A percentile compares a stretch with the other conserved stretches of the same genome.
These are phyloP conservation scores for Hordeum marinum DNA, from an alignment of 176 grass and related monocot genomes.

Conservation along the genomic window DNA sequence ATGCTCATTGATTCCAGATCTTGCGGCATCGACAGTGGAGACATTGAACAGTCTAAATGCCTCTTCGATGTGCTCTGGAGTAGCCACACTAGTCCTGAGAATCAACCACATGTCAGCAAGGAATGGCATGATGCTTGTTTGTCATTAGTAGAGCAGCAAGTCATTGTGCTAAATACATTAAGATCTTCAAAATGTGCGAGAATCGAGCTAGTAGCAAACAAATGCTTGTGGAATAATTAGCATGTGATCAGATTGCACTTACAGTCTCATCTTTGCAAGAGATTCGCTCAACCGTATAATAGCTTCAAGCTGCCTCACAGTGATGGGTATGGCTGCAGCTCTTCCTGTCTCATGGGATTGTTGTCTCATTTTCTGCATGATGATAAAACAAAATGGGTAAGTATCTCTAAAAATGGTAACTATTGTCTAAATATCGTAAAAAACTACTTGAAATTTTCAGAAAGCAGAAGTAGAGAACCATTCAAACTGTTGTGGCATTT, in stretches of 20 bases:
- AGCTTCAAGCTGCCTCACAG: conserved; percentile 96
- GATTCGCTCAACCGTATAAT: conserved; percentile 96
- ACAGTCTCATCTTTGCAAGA: conserved; percentile 97
- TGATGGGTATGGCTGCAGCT: conserved; percentile 84
- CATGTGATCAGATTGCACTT: conserved; percentile 29
- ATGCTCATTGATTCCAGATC: conserved; percentile 97
- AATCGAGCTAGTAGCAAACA: not conserved
- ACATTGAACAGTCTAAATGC: conserved; percentile 91
- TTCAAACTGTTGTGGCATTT: not conserved
- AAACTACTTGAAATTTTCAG: not conserved
- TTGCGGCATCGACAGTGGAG: conserved; percentile 83
- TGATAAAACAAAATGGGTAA: not conserved
- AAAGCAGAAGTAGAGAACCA: not conserved
- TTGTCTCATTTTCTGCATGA: conserved; percentile 92
- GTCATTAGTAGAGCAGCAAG: not conserved
- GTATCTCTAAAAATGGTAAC: not conserved
- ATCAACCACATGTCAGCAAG: not conserved
- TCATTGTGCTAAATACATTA: not conserved
- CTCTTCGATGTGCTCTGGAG: conserved; percentile 93
- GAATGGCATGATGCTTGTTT: not conserved
- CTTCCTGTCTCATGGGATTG: conserved; percentile 91
- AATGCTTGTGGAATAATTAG: not conserved
- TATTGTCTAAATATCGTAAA: not conserved
- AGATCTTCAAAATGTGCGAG: not conserved
- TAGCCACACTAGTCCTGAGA: conserved; percentile 75